phyloP scores from a whole-genome alignment of 768 basidiomycete genomes.

The Saitozyma sp. region DNA sequence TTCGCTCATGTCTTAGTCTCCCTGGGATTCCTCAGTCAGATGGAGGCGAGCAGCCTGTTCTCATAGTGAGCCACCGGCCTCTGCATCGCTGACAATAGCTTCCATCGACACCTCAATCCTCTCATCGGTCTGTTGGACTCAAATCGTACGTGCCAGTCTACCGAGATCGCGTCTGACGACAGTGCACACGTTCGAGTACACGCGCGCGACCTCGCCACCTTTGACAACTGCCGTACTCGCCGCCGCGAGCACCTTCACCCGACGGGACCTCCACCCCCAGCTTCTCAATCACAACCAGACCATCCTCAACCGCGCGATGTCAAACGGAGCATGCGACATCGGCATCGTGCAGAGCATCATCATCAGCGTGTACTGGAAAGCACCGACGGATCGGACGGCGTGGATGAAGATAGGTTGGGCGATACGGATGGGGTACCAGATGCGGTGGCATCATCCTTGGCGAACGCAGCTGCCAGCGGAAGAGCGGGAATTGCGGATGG shows the following conservation, averaged over 20 bases:
- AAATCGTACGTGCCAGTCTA: slow-evolving; percentile 3
- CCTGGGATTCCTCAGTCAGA: slow-evolving; percentile 2
- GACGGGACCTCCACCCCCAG: neutral
- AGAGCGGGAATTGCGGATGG: slow-evolving; percentile 4
- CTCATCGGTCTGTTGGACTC: slow-evolving; percentile 16
- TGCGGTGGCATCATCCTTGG: slow-evolving; percentile 1
- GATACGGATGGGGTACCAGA: slow-evolving; percentile 9
- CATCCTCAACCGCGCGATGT: slow-evolving; percentile 13
- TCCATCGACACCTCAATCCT: slow-evolving; percentile 13
- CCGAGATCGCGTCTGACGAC: slow-evolving; percentile 5
- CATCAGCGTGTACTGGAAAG: slow-evolving; percentile 25
- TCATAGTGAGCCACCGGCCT: too few relatives aligned
- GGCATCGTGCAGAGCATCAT: slow-evolving; percentile 15
- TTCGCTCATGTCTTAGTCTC: slow-evolving; percentile 1
- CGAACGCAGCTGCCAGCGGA: slow-evolving; percentile 7
- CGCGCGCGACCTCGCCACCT: slow-evolving; percentile 75
- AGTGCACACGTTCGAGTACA: slow-evolving; percentile 73
- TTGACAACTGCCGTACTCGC: slow-evolving; percentile 81
- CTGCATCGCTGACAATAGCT: neutral
- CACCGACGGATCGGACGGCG: slow-evolving; percentile 16
- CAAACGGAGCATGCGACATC: slow-evolving; percentile 8
- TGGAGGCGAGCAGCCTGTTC: slow-evolving; percentile 3
- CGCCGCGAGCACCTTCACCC: slow-evolving; percentile 67
- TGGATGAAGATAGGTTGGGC: slow-evolving; percentile 28
- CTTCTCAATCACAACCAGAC: slow-evolving; percentile 17